Percentiles rank a stretch among this genome's conserved stretches.
phyloP scores from a whole-genome alignment of 2,329 filamentous ascomycete genomes.

The Aspergillus felis region DNA sequence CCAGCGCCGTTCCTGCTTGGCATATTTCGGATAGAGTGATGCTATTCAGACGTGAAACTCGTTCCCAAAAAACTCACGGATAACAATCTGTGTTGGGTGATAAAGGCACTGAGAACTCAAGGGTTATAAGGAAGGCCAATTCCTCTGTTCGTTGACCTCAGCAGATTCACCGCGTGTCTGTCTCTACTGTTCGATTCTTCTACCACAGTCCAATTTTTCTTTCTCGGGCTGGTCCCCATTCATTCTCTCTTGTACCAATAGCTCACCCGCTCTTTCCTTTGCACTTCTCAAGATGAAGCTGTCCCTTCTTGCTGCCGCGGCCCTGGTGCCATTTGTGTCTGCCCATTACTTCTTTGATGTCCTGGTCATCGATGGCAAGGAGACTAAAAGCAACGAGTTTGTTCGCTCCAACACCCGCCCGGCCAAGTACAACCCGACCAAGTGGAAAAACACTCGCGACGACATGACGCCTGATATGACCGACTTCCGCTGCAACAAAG shows the following conservation, averaged over 20 bases:
- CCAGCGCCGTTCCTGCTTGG: background rate
- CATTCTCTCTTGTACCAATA: background rate
- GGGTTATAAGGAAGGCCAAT: background rate
- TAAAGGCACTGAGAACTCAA: background rate
- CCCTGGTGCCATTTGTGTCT: background rate
- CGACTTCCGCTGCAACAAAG: conserved; percentile 10
- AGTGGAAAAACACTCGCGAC: conserved; percentile 6
- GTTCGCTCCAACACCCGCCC: conserved; percentile 9
- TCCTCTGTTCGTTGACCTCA: background rate
- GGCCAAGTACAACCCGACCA: conserved; percentile 10
- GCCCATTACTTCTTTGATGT: conserved; percentile 13
- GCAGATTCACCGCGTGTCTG: background rate
- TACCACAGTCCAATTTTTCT: background rate
- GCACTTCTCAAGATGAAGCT: background rate
- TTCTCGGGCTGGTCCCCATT: background rate
- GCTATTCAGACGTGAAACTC: background rate
- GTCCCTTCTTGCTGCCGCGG: background rate
- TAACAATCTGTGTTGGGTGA: background rate
- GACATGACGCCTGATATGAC: conserved; percentile 5
- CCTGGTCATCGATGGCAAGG: conserved; percentile 11
- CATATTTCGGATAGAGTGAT: background rate
- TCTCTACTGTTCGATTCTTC: background rate
- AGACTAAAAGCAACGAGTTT: conserved; percentile 1
- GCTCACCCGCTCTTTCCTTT: background rate
- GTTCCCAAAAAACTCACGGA: background rate